A percentile compares a stretch with the other conserved stretches of the same genome.
These are phyloP conservation scores for Castanea mollissima DNA, from an alignment of 306 rosid genomes.

Conservation along the genomic window DNA sequence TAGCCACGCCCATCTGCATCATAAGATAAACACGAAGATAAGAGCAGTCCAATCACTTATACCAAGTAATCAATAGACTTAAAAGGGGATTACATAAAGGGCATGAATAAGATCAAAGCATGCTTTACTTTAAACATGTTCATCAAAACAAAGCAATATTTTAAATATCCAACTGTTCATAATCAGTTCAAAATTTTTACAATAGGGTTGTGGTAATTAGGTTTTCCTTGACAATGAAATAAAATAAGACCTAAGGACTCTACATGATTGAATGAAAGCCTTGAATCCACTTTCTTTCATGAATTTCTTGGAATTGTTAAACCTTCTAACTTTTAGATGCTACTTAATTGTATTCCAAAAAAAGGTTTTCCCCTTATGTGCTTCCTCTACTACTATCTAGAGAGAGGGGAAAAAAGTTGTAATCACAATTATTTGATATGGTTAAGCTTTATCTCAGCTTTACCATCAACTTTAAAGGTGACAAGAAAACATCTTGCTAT, in stretches of 20 bases:
- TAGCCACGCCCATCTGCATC: slow-evolving; percentile 81
- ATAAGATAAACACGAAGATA: slow-evolving; percentile 11
- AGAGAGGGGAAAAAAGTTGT: not conserved
- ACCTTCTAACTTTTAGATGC: too few species aligned
- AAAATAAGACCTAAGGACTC: not conserved
- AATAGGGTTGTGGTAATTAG: not conserved
- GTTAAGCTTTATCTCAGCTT: too few species aligned
- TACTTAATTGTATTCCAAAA: not conserved
- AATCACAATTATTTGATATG: too few species aligned
- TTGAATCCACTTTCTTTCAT: too few species aligned
- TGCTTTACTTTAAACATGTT: slow-evolving; percentile 17
- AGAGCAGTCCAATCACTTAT: not conserved
- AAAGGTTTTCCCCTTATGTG: not conserved
- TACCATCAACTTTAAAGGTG: too few species aligned
- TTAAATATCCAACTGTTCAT: not conserved
- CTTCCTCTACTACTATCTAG: not conserved
- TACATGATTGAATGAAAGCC: too few species aligned
- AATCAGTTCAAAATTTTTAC: not conserved
- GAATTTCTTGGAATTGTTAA: too few species aligned
- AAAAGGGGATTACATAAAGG: slow-evolving; percentile 16
- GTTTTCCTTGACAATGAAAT: not conserved
- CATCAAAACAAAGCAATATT: not conserved
- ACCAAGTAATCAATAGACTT: not conserved
- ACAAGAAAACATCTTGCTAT: too few species aligned
- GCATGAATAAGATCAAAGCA: slow-evolving; percentile 14